A percentile compares a stretch with the other conserved stretches of the same genome.
Evolutionary conservation across 1,284 basidiomycete genomes (phyloP).

Genomic region (Veloporphyrellus conicus): DNA sequence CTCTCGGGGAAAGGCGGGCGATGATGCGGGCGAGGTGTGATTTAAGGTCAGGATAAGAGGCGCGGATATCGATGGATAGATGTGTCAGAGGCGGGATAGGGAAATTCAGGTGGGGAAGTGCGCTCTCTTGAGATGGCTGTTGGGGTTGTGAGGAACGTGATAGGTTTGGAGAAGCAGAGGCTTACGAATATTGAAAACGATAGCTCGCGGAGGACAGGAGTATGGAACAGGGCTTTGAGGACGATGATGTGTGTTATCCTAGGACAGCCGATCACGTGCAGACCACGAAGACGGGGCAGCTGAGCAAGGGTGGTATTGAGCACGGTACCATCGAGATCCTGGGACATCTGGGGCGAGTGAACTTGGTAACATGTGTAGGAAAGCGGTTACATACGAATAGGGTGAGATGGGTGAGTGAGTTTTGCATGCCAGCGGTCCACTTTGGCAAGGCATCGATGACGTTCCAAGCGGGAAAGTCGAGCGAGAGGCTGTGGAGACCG

Average conservation of each 20-base stretch:
- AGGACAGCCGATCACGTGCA: constrained; percentile 58
- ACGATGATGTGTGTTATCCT: constrained; percentile 49
- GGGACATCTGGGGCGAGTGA: constrained; percentile 44
- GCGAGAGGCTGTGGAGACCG: constrained; percentile 42
- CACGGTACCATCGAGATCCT: constrained; percentile 48
- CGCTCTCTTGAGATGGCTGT: constrained; percentile 28
- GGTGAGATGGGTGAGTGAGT: constrained; percentile 49
- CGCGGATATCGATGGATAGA: constrained; percentile 51
- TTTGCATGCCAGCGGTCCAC: constrained; percentile 45
- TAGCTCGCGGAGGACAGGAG: constrained; percentile 53
- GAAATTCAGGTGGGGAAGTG: constrained; percentile 36
- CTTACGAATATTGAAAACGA: constrained; percentile 56
- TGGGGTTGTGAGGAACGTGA: constrained; percentile 26
- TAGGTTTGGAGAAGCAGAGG: background rate
- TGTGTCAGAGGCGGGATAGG: constrained; percentile 40
- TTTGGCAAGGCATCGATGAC: constrained; percentile 52
- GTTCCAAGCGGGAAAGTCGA: constrained; percentile 60
- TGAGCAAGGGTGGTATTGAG: constrained; percentile 46
- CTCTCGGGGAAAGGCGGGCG: constrained; percentile 16
- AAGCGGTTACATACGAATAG: constrained; percentile 46
- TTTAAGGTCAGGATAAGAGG: constrained; percentile 19
- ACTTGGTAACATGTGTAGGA: background rate
- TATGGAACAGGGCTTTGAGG: constrained; percentile 43
- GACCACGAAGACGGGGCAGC: constrained; percentile 48
- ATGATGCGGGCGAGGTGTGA: constrained; percentile 18